phyloP scores from a whole-genome alignment of 306 rosid species.

The Vicia sativa region DNA sequence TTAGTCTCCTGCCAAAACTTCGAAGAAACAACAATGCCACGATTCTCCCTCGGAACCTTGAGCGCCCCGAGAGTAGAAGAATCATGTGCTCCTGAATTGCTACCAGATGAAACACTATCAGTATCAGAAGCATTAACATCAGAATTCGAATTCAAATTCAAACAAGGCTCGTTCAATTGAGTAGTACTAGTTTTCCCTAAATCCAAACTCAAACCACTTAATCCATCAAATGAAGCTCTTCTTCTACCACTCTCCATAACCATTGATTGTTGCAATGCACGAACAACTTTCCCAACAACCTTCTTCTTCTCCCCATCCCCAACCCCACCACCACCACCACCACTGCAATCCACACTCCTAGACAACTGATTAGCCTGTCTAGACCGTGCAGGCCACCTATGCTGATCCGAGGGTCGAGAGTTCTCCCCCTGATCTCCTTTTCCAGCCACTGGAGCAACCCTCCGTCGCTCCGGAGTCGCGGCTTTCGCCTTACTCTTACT shows the following conservation, averaged over 20 bases:
- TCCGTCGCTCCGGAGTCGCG: slow-evolving; percentile 84
- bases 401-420: slow-evolving; percentile 74
- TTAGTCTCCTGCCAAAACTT: slow-evolving; percentile 99
- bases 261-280: slow-evolving; percentile 73
- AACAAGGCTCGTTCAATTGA: slow-evolving; percentile 47
- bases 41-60: slow-evolving; percentile 53
- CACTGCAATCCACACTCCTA: slow-evolving; percentile 64
- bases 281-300: slow-evolving; percentile 66
- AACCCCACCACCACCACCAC: slow-evolving; percentile 33
- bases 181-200: slow-evolving; percentile 60
- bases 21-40: slow-evolving; percentile 80
- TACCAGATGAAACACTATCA: slow-evolving; percentile 95
- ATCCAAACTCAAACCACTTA: slow-evolving; percentile 74
- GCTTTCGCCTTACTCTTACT: slow-evolving; percentile 81
- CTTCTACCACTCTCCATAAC: slow-evolving; percentile 49
- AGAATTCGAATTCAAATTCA: slow-evolving; percentile 43
- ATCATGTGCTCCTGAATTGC: slow-evolving; percentile 87
- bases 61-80: slow-evolving; percentile 43
- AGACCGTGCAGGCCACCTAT: slow-evolving; percentile 88
- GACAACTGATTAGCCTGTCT: slow-evolving; percentile 56
- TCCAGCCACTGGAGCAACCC: slow-evolving; percentile 65
- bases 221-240: slow-evolving; percentile 81
- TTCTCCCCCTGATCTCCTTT: slow-evolving; percentile 85
- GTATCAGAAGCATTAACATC: slow-evolving; percentile 95
- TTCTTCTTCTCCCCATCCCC: slow-evolving; percentile 46